A percentile compares a stretch with the other conserved stretches of the same genome.
phyloP scores from a whole-genome alignment of 2,329 filamentous ascomycete species.

The Claviceps pusilla region DNA sequence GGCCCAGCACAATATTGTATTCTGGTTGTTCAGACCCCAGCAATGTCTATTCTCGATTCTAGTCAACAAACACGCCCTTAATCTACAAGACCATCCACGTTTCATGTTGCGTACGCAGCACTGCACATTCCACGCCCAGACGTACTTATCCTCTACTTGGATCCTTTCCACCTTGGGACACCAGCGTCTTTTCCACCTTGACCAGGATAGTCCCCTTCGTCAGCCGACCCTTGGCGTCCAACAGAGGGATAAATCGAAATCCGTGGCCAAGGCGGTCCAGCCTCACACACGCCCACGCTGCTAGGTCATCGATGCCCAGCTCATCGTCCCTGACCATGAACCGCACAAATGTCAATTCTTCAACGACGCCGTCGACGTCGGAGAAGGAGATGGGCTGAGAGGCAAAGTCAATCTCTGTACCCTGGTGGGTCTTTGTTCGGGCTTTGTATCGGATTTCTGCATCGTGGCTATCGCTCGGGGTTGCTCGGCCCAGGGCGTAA shows the following conservation, averaged over 20 bases:
- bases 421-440: conserved; percentile 41
- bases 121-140: not conserved
- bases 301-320: conserved; percentile 60
- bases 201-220: conserved; percentile 60
- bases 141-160: conserved; percentile 1
- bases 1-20: too few relatives aligned
- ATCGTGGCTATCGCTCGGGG: conserved; percentile 24
- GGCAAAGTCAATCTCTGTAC: conserved; percentile 48
- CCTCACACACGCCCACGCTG: conserved; percentile 78
- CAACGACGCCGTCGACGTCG: conserved; percentile 40
- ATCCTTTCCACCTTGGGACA: too few relatives aligned
- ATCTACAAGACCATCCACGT: too few relatives aligned
- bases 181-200: conserved; percentile 48
- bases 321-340: conserved; percentile 85
- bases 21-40: too few relatives aligned
- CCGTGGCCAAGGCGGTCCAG: conserved; percentile 67
- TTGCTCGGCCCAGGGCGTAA: conserved; percentile 19
- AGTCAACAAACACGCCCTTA: too few relatives aligned
- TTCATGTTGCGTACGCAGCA: too few relatives aligned
- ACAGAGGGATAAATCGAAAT: conserved; percentile 61
- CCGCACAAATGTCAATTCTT: conserved; percentile 57
- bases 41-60: too few relatives aligned
- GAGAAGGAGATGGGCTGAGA: conserved; percentile 44
- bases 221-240: conserved; percentile 50
- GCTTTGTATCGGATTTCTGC: conserved; percentile 38